A percentile compares a stretch with the other conserved stretches of the same genome.
Evolutionary conservation across 83 land plant species (phyloP).

Genomic region (Diphasiastrum complanatum): DNA sequence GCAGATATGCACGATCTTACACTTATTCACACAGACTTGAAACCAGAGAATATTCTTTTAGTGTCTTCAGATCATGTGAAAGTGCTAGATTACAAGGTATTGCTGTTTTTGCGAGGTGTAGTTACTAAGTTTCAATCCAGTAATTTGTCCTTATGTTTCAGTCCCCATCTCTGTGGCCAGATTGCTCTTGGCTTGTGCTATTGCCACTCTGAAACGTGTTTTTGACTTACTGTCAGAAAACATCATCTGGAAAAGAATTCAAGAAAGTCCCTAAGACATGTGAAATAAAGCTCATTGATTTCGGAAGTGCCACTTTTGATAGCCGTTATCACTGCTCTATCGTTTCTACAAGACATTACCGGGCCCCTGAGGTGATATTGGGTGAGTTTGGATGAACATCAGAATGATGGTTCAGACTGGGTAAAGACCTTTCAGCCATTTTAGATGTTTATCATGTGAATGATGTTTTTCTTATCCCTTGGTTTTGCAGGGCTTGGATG

Average conservation of each 20-base stretch:
- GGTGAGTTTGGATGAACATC: too few relatives aligned
- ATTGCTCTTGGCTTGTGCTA: neutral
- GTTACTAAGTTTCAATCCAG: too few relatives aligned
- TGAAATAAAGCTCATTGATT: constrained; percentile 84
- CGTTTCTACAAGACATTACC: constrained; percentile 86
- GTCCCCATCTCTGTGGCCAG: neutral
- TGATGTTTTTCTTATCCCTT: neutral
- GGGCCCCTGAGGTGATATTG: constrained; percentile 86
- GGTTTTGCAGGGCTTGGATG: constrained; percentile 73
- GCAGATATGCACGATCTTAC: constrained; percentile 41
- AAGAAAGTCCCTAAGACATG: constrained; percentile 68
- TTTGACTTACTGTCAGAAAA: constrained; percentile 25
- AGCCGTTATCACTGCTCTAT: constrained; percentile 47
- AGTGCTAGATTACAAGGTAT: constrained; percentile 31
- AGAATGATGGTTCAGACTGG: neutral
- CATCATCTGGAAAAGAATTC: constrained; percentile 41
- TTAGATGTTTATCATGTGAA: neutral
- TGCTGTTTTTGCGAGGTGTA: neutral
- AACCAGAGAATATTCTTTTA: constrained; percentile 37
- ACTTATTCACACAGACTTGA: constrained; percentile 35
- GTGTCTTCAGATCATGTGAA: constrained; percentile 31
- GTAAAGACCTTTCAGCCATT: neutral
- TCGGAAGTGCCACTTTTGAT: constrained; percentile 84
- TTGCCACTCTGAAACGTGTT: neutral
- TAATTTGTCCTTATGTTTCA: neutral